phyloP scores from a whole-genome alignment of 2,329 filamentous ascomycete genomes.

The Alternaria hordeiaustralica region DNA sequence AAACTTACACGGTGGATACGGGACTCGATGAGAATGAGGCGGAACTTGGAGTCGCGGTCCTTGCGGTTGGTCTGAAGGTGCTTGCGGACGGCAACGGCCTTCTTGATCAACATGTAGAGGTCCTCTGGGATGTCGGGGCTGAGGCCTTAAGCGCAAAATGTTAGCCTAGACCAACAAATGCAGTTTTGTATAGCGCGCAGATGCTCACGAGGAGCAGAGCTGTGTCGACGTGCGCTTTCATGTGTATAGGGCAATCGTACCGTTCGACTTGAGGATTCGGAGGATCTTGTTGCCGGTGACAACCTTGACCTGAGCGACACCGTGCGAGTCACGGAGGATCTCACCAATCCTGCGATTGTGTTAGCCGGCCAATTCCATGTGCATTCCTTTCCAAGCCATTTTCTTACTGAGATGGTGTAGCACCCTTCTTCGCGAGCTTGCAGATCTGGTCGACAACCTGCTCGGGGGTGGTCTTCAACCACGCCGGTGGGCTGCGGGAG shows the following conservation, averaged over 20 bases:
- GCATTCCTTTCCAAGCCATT: background rate
- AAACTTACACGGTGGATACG: constrained; percentile 83
- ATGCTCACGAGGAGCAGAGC: constrained; percentile 33
- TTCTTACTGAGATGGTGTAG: constrained; percentile 80
- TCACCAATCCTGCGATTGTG: constrained; percentile 76
- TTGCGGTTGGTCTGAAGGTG: constrained; percentile 99
- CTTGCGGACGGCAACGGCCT: constrained; percentile 93
- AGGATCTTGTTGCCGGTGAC: constrained; percentile 85
- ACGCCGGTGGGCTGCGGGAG: constrained; percentile 88
- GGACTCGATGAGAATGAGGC: constrained; percentile 99
- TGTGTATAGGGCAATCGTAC: constrained; percentile 69
- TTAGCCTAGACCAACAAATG: constrained; percentile 49
- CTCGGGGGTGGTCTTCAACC: constrained; percentile 98
- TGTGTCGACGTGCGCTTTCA: constrained; percentile 51
- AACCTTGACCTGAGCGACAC: constrained; percentile 91
- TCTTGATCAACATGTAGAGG: constrained; percentile 99
- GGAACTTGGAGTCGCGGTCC: constrained; percentile 99
- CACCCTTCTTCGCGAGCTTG: constrained; percentile 99
- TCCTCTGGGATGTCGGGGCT: constrained; percentile 99
- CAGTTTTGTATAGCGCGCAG: constrained; percentile 73
- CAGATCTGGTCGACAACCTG: constrained; percentile 99
- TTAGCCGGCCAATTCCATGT: constrained; percentile 10
- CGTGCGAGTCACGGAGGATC: constrained; percentile 96
- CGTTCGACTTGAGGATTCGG: constrained; percentile 1
- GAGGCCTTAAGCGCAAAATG: constrained; percentile 71